Conservation (phyloP, 2,329 filamentous ascomycete genomes). For the Hymenoscyphus salicellus region DNA sequence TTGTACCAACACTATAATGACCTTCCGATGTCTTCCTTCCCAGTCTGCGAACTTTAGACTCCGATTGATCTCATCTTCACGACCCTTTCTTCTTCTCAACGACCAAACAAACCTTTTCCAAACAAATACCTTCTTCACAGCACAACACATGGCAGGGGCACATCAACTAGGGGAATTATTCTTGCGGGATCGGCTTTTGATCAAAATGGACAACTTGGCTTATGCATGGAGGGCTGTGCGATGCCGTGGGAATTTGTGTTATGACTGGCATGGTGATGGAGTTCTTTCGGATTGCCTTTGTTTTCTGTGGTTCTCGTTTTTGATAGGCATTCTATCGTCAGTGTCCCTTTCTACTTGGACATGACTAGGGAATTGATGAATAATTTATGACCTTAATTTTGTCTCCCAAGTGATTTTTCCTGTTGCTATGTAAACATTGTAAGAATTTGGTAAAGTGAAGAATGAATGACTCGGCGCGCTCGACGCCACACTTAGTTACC, state of each 20-base stretch:
- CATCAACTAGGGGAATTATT: background rate
- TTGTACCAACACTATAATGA: constrained; percentile 5
- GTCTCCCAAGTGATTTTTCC: no score
- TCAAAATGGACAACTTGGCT: background rate
- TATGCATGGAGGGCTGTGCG: background rate
- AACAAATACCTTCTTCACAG: background rate
- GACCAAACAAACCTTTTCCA: background rate
- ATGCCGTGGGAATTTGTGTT: background rate
- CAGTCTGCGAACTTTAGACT: background rate
- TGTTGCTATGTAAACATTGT: no score
- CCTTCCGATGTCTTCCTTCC: background rate
- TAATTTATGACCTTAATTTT: background rate
- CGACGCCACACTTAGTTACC: no score
- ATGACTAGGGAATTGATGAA: constrained; percentile 3
- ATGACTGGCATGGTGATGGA: constrained; percentile 7
- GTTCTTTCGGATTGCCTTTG: background rate
- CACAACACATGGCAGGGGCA: background rate
- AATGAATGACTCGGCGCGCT: no score
- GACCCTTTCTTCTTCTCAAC: constrained; percentile 5
- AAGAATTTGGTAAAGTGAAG: no score
- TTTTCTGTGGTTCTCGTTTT: background rate
- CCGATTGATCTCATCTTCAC: background rate
- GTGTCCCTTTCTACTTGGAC: background rate
- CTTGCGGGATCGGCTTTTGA: background rate
- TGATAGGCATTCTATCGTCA: background rate